Evolutionary conservation across 768 basidiomycete genomes (phyloP), one percentile per base, ranked within the genome.

Genomic region (Suillus americanus): DNA sequence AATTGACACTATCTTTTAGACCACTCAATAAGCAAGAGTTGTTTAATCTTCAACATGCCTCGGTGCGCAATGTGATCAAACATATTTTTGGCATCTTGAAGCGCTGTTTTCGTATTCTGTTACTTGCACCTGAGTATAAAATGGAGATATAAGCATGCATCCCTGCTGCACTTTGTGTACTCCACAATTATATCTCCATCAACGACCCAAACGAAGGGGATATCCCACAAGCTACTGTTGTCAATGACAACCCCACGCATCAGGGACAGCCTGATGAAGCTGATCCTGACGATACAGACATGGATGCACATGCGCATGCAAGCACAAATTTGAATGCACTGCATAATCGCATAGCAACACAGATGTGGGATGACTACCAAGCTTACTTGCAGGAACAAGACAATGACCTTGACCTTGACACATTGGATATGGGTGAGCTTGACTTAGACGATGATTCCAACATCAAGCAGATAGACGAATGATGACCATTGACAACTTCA

Each of bases 71-170:
- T 75, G 72, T 79, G 33, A 68, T 81, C 64, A 78, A 80, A 64
- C 67, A 66, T n/a, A 78, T 80, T 40, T 80, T 80, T 74, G 80
- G 79, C 61, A 72, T 80, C 7, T 16, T 77, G 53, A 81, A 80
- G 67, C 60, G 67, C n/a, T 62, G 68, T 6, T 75, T 72, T 62
- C 57, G 35, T 14, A 59, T 73, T 20, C 62, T 73, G 46, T 30
- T 62, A 3, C 53, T 65, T 8, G 60, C 71, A 3, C 64, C 73
- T 28, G 51, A 62, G 23, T 74, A 71, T 54, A 28, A 40, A 40
- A 16, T 72, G 6, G 28, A 62, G n/a, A 69, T 68, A 14, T 75
- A 77, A 62, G 65, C 71, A 5, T 13, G 50, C 12, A 70, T 76
- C 62, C 64, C 67, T 65, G 5, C 67, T 33, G 73, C 68, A 1